Evolutionary conservation across 768 basidiomycete species (phyloP), one percentile per base, ranked within the genome.

Genomic region (Tulasnella sp.): DNA sequence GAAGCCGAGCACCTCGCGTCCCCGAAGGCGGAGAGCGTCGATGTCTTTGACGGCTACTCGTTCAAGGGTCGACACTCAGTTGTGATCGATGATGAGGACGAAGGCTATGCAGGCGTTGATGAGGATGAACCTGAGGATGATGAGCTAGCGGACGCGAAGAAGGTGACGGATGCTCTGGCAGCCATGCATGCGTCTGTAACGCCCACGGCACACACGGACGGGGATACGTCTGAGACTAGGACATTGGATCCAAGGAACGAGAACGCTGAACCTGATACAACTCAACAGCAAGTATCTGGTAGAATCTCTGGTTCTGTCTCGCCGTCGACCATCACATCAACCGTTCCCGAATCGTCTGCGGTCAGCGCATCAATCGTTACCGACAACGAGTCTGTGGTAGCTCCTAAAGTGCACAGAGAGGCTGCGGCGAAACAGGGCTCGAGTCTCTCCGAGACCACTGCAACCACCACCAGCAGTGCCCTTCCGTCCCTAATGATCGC

Each of bases 31-130:
- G 58, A 38, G 11, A 70, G 66, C 11, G 70, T 71, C 17, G 90
- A 93, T 70, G 82, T 94, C 29, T 96, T 94, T 68, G 92, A 93
- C 70, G 92, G 91, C 3, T 96, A 96, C 72, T 90, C 88, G 48
- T 96, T 89, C 78, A 90, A 89, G 71, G 91, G 88, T 9, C 77
- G 87, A 17, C 77, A 88, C 71, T 90, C 88, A 1, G 77, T 92
- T 61, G 73, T 90, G 53, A 71, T 90, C 47, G 88, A 86, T 64
- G 84, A 82, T 19, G 86, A 85, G 1, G 82, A 80, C 4, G 81
- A 79, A 1, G 81, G 77, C 26, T 75, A 71, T 26, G 74, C 64
- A 63, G 71, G 60, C 56, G 76, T 62, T 27, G 74, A 68, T 61
- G 76, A 78, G 26, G 78, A 76, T 4, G 78, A 77, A 27, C 72